Conservation (phyloP, 345 rosid species). For the Melastoma malabathricum region DNA sequence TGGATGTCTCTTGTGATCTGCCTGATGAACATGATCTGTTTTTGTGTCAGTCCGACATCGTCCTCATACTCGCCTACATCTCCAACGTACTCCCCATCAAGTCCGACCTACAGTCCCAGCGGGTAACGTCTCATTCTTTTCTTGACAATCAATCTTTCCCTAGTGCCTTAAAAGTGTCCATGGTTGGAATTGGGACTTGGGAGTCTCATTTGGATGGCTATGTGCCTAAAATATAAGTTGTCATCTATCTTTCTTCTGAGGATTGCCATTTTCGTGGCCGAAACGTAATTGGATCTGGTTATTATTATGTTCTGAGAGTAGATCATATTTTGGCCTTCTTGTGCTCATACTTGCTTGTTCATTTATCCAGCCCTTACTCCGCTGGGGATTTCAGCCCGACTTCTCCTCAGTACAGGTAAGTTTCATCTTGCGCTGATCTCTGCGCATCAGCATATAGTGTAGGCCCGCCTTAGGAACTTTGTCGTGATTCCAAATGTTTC, state of each 20-base stretch:
- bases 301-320: too few species aligned
- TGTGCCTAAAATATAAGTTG: too few species aligned
- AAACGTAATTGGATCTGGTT: too few species aligned
- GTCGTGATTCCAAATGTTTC: too few species aligned
- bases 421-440: not conserved
- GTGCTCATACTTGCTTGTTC: not conserved
- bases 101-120: conserved; percentile 90
- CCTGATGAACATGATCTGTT: not conserved
- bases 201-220: too few species aligned
- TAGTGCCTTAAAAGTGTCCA: too few species aligned
- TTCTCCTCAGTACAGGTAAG: conserved; percentile 54
- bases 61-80: conserved; percentile 92
- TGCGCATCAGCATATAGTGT: not conserved
- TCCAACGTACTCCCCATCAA: conserved; percentile 84
- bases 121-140: conserved; percentile 46
- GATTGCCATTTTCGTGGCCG: too few species aligned
- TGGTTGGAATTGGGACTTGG: too few species aligned
- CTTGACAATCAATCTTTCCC: too few species aligned
- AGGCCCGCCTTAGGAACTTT: too few species aligned
- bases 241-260: too few species aligned
- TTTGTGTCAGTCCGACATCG: conserved; percentile 62
- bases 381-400: conserved; percentile 72
- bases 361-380: conserved; percentile 47
- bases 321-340: not conserved
- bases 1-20: not conserved